Base-by-base conservation (phyloP, 2,329 filamentous ascomycete genomes). In the Dryadomyces quercus-mongolicae region DNA sequence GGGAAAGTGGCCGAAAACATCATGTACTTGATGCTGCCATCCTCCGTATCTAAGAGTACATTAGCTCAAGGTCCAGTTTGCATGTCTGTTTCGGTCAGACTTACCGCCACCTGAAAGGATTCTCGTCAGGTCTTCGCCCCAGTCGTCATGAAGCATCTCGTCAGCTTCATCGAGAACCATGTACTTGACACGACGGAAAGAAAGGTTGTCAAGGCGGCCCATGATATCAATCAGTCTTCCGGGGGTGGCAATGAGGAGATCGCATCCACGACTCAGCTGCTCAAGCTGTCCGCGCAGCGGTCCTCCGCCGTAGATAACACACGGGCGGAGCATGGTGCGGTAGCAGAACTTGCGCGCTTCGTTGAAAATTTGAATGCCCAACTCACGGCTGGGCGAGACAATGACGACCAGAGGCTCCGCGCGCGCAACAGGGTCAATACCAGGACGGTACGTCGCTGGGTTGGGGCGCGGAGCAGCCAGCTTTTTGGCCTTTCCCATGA, bases 1-100 rank as follows among this genome's bases (percentile, higher is more conserved):
- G 91, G 88, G 68, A 98, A 97, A 0, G 93, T 97, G 1, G 93
- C 93, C 0, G 90, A 95, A 67, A 97, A 97, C 72, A 98, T 85
- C 69, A 95, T 76, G 67, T 82, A 84, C 54, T 76, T 79, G 61
- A 84, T 70, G 58, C 79, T 78, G 2, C 77, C 89, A 55, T 86
- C 82, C 57, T 95, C 81, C 60, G 95, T 72, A 68, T 82, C 76
- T 95, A 72, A 74, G 56, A 21, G 7, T 15, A 48, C 16, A 22
- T 50, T 20, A n/a, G n/a, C 9, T 0, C 16, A 2, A n/a, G 6
- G 13, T 18, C 5, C 9, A 1, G n/a, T 42, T 20, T 13, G 38
- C n/a, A 16, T n/a, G 15, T n/a, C 15, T 18, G 5, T 4, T 9
- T n/a, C n/a, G 10, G 5, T 18, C 16, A n/a, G 44, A 71, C 81